Conservation (phyloP, 257 asterid species). For the Solanum clarkiae region DNA sequence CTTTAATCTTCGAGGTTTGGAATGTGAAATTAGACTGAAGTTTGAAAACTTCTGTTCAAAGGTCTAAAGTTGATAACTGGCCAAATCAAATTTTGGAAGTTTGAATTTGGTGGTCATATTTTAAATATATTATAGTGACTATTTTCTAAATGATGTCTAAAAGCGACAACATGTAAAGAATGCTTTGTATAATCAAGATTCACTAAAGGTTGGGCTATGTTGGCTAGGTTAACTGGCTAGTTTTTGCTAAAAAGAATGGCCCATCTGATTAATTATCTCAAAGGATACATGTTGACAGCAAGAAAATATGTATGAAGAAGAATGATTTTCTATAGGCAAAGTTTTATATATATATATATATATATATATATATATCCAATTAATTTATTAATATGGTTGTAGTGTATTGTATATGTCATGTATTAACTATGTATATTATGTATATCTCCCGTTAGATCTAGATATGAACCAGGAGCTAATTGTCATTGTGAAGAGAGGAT, state of each 20-base stretch:
- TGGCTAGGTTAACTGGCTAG: background rate
- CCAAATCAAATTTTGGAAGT: background rate
- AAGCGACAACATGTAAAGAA: background rate
- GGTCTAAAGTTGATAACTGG: background rate
- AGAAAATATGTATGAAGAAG: background rate
- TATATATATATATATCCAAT: too few species aligned
- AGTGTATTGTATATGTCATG: background rate
- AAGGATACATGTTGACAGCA: background rate
- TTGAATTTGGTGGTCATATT: background rate
- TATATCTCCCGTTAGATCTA: background rate
- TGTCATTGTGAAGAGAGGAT: too few species aligned
- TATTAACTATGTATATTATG: too few species aligned
- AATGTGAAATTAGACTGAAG: background rate
- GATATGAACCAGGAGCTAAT: too few species aligned
- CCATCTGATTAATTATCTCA: background rate
- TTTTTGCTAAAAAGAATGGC: background rate
- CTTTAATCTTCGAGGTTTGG: background rate
- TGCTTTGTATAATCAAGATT: background rate
- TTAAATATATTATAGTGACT: background rate
- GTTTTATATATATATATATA: too few species aligned
- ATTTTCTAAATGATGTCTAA: background rate
- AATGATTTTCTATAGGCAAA: too few species aligned
- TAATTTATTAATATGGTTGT: too few species aligned
- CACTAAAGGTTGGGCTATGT: background rate
- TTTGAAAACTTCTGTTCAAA: background rate